phyloP scores from a whole-genome alignment of 768 basidiomycete genomes.

The Paxillus involutus region DNA sequence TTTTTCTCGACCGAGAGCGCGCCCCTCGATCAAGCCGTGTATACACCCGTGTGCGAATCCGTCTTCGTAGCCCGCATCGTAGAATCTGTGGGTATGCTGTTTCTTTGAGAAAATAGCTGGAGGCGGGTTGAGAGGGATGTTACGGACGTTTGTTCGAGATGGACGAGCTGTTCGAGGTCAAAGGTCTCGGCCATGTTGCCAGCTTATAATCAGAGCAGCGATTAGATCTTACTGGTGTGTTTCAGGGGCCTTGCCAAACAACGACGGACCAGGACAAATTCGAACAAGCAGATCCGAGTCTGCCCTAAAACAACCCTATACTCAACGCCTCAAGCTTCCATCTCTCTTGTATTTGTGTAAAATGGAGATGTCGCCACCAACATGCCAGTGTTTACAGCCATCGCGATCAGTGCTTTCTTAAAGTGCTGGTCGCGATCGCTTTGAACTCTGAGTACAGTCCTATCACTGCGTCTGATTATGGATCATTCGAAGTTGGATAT shows the following conservation, averaged over 20 bases:
- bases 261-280: not conserved
- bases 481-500: too few relatives aligned
- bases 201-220: too few relatives aligned
- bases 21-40: conserved; percentile 89
- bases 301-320: too few relatives aligned
- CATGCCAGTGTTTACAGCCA: too few relatives aligned
- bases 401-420: too few relatives aligned
- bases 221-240: not conserved
- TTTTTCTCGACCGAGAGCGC: conserved; percentile 85
- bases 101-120: conserved; percentile 5
- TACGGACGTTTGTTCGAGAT: conserved; percentile 63
- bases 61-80: conserved; percentile 70
- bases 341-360: too few relatives aligned
- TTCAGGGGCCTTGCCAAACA: conserved; percentile 1
- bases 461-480: too few relatives aligned
- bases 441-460: too few relatives aligned
- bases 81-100: conserved; percentile 58
- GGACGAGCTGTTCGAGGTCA: conserved; percentile 59
- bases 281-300: too few relatives aligned
- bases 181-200: conserved; percentile 31
- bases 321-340: too few relatives aligned
- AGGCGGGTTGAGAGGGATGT: not conserved
- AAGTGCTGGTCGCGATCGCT: too few relatives aligned
- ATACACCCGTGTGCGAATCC: conserved; percentile 85
- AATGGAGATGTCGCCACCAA: too few relatives aligned